Base-by-base conservation (phyloP, 768 basidiomycete genomes). In the Neoboletus brunneissimus region DNA sequence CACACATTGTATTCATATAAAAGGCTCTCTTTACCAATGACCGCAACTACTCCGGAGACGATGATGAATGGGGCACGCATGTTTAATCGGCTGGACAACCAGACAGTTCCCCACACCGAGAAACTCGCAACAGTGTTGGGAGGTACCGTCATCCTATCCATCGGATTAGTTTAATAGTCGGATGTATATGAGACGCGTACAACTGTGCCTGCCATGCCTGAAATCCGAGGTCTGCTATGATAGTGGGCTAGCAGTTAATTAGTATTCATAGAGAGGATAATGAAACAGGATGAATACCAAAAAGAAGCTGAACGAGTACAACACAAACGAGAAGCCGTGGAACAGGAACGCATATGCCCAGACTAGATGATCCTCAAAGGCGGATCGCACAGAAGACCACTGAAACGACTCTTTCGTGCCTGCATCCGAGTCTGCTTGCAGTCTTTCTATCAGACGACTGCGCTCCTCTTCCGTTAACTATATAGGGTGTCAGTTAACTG, bases 271-370 rank as follows among this genome's bases (percentile, higher is more conserved):
- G 34, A 58, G 22, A 38, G 42, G 25, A 15, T 11, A 48, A 20
- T 18, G 41, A 32, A 44, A 34, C 16, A 25, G n/a, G 10, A 59
- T 35, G 43, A 60, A 10, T n/a, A 60, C 81, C 77, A 84, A 57
- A 69, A 85, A 86, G 8, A 86, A 68, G 66, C 81, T 82, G 58
- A 84, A 63, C 16, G 83, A 82, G 63, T 84, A 85, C 22, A 81
- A 61, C 11, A 79, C 82, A 59, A 83, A 84, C 3, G 85, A 79
- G 61, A 81, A 84, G 1, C 81, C 83, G 56, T 86, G 84, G 68
- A 85, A 85, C 1, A 85, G 71, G 20, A 84, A 62, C 0, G 81
- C 81, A 64, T 86, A 86, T 5, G 73, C 79, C 81, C 83, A 84
- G 15, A 83, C 80, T 16, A 85, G 71, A 55, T 79, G 84, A 59